Conservation (phyloP, 345 rosid species). For the Brassica nigra region DNA sequence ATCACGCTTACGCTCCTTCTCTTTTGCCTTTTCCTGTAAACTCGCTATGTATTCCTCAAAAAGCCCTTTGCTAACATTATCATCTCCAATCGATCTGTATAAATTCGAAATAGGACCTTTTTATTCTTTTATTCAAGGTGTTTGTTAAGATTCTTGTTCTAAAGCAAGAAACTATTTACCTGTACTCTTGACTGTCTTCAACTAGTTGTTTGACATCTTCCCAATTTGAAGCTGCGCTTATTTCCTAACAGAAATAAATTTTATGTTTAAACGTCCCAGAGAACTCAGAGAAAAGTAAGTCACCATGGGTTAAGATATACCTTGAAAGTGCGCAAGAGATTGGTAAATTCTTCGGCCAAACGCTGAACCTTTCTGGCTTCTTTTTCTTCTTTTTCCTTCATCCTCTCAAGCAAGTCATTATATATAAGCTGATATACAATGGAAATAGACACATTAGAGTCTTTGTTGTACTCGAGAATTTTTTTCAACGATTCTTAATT, state of each 20-base stretch:
- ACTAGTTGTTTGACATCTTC: conserved; percentile 70
- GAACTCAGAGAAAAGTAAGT: neutral
- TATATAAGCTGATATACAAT: conserved; percentile 66
- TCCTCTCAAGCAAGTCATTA: conserved; percentile 80
- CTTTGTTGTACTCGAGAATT: neutral
- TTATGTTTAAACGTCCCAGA: neutral
- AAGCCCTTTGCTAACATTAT: conserved; percentile 59
- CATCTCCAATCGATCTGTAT: conserved; percentile 75
- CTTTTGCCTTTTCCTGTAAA: conserved; percentile 85
- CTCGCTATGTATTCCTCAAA: conserved; percentile 77
- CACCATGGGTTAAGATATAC: conserved; percentile 44
- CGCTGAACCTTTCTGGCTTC: conserved; percentile 91
- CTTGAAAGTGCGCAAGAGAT: conserved; percentile 67
- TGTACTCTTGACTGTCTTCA: conserved; percentile 86
- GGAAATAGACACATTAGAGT: neutral
- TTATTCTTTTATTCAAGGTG: neutral
- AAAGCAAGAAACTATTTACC: conserved; percentile 43
- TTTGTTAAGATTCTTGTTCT: neutral
- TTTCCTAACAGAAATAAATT: conserved; percentile 54
- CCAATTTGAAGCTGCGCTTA: conserved; percentile 77
- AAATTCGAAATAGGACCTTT: conserved; percentile 8
- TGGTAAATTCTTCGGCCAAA: conserved; percentile 80
- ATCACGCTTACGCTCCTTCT: conserved; percentile 91
- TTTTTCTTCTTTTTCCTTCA: conserved; percentile 93
- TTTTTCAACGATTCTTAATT: neutral